Percentiles rank a stretch among this genome's conserved stretches.
Conservation (phyloP, 768 basidiomycete species). For the Suillus bovinus region DNA sequence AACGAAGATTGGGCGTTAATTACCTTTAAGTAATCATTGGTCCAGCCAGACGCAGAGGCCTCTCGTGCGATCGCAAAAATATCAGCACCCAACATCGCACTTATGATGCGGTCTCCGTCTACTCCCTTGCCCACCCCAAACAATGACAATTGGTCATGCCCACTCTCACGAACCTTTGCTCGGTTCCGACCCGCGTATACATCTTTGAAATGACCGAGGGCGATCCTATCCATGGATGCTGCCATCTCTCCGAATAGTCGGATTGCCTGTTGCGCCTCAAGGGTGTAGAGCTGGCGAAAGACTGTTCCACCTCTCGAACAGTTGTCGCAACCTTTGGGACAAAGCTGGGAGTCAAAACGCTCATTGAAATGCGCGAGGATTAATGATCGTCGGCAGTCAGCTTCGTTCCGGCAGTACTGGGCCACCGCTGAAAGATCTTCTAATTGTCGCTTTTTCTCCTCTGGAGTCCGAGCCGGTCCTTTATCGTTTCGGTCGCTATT, state of each 20-base stretch:
- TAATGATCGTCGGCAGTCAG: conserved; percentile 84
- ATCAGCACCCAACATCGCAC: conserved; percentile 51
- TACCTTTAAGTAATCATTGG: conserved; percentile 55
- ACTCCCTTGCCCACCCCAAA: conserved; percentile 59
- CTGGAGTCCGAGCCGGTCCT: conserved; percentile 32
- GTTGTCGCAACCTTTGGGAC: conserved; percentile 79
- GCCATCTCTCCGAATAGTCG: conserved; percentile 52
- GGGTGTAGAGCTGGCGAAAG: conserved; percentile 59
- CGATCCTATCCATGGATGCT: conserved; percentile 50
- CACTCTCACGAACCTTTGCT: conserved; percentile 44
- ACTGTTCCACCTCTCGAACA: conserved; percentile 57
- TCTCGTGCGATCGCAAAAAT: conserved; percentile 50
- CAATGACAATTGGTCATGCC: conserved; percentile 44
- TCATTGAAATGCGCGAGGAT: conserved; percentile 91
- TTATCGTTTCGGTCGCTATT: conserved; percentile 45
- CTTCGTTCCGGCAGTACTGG: conserved; percentile 77
- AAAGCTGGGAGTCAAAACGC: conserved; percentile 65
- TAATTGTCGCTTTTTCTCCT: conserved; percentile 60
- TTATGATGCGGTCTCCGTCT: conserved; percentile 63
- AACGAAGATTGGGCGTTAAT: neutral
- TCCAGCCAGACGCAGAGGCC: conserved; percentile 49
- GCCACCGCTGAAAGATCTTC: conserved; percentile 67
- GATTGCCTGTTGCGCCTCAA: conserved; percentile 55
- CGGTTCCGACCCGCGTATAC: conserved; percentile 67
- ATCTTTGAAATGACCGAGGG: conserved; percentile 57